phyloP scores from a whole-genome alignment of 306 rosid genomes.

The Malus fusca region DNA sequence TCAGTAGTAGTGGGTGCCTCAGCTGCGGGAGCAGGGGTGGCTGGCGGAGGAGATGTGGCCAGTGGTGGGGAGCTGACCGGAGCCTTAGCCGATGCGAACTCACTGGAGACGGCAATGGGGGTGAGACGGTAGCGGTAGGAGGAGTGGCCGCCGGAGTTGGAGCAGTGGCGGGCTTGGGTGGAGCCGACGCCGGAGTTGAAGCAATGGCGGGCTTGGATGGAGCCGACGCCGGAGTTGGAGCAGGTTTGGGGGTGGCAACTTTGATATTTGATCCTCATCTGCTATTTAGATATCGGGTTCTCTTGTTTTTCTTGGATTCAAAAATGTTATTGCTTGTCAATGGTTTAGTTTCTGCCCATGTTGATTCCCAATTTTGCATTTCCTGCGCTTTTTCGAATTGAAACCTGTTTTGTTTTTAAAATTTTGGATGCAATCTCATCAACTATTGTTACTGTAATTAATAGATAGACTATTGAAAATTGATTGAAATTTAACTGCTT shows the following conservation, averaged over 20 bases:
- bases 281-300: slow-evolving; percentile 7
- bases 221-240: slow-evolving; percentile 32
- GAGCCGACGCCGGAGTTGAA: too few species aligned
- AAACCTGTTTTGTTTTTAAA: not conserved
- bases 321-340: not conserved
- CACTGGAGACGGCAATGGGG: slow-evolving; percentile 41
- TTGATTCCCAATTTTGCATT: not conserved
- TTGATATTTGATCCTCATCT: not conserved
- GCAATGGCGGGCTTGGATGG: slow-evolving; percentile 21
- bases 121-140: slow-evolving; percentile 28
- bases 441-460: not conserved
- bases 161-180: too few species aligned
- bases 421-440: not conserved
- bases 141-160: slow-evolving; percentile 24
- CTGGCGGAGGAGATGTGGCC: slow-evolving; percentile 30
- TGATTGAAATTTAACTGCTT: too few species aligned
- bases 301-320: not conserved
- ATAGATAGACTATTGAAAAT: too few species aligned
- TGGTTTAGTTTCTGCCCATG: not conserved
- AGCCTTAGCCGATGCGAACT: slow-evolving; percentile 40
- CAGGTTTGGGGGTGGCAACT: slow-evolving; percentile 45
- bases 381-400: not conserved
- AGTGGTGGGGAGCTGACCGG: slow-evolving; percentile 50
- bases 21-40: slow-evolving; percentile 42
- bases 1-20: not conserved